Evolutionary conservation across 2,329 filamentous ascomycete species (phyloP), one percentile per base, ranked within the genome.

Genomic region (Alternaria alternata): DNA sequence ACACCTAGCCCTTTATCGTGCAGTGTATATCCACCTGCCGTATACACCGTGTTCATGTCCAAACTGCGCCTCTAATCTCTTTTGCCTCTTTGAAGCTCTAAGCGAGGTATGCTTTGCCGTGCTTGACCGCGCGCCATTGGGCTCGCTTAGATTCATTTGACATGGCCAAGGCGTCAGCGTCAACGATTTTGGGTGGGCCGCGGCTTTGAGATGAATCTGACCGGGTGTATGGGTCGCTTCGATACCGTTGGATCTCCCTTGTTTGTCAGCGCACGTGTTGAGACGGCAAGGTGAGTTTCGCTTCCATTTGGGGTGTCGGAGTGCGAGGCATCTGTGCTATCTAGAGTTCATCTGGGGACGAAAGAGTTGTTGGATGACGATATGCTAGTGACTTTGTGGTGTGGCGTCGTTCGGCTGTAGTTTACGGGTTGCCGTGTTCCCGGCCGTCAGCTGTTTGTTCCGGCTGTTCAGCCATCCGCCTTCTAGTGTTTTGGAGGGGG

Each of bases 21-120:
- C 59, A 55, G 26, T 47, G 32, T 48, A 22, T 54, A 57, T 26
- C 47, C 42, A 67, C 53, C 57, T 48, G 34, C 65, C 65, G 65
- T 66, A 66, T 63, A 43, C 49, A 36, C 58, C 65, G 65, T 66
- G 54, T 67, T 58, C 20, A 42, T 38, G 30, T 38, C 16, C 20
- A 49, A 36, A 49, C 20, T n/a, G 46, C 32, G 32, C 30, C 32
- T 38, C 30, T 36, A 49, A 49, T 49, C 46, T 48, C 46, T 38
- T 49, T 49, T 38, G 46, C 46, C 46, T 49, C 20, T 34, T 24
- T 14, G 20, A 61, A 57, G 54, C 51, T 63, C 59, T 67, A 67
- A 64, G 61, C 65, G 65, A 67, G 51, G 51, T 32, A 49, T 49
- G 30, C 26, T 38, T 44, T 42, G 48, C 39, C 51, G 24, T 48